Conservation (phyloP, 768 basidiomycete species). For the Neoboletus subvelutipes region DNA sequence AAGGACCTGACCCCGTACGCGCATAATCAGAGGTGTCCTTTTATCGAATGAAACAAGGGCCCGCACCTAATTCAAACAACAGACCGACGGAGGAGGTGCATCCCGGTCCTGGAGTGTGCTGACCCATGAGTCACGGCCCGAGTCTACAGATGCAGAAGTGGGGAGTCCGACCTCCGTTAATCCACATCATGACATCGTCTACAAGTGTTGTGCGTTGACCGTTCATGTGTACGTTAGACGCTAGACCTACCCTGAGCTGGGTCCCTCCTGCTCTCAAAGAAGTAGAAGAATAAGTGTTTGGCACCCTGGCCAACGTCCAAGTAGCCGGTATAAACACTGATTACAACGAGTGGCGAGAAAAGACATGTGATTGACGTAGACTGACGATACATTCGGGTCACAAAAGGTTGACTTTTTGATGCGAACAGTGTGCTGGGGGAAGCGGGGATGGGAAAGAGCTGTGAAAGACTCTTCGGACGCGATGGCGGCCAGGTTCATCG, state of each 20-base stretch:
- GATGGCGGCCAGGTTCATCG: slow-evolving; percentile 26
- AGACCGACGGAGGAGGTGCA: slow-evolving; percentile 54
- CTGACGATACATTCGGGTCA: slow-evolving; percentile 53
- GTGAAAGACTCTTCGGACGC: slow-evolving; percentile 34
- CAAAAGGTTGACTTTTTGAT: slow-evolving; percentile 63
- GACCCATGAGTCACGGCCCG: neutral
- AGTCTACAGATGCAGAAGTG: neutral
- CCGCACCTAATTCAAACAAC: slow-evolving; percentile 56
- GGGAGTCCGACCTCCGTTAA: slow-evolving; percentile 53
- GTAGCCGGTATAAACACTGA: slow-evolving; percentile 47
- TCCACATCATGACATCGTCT: slow-evolving; percentile 74
- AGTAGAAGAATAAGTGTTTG: slow-evolving; percentile 57
- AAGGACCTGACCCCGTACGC: slow-evolving; percentile 46
- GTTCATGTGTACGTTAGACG: neutral
- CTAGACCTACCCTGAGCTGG: slow-evolving; percentile 37
- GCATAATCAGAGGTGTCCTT: slow-evolving; percentile 30
- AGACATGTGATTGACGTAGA: neutral
- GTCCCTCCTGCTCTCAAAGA: slow-evolving; percentile 55
- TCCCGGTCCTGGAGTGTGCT: slow-evolving; percentile 48
- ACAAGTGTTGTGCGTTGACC: neutral
- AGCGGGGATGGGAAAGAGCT: slow-evolving; percentile 45
- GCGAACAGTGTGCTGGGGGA: slow-evolving; percentile 53
- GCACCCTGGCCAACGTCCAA: slow-evolving; percentile 49
- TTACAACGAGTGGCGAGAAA: neutral
- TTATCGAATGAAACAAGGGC: neutral